Base-by-base conservation (phyloP, 176 grass and related monocot species). In the Cenchrus americanus region DNA sequence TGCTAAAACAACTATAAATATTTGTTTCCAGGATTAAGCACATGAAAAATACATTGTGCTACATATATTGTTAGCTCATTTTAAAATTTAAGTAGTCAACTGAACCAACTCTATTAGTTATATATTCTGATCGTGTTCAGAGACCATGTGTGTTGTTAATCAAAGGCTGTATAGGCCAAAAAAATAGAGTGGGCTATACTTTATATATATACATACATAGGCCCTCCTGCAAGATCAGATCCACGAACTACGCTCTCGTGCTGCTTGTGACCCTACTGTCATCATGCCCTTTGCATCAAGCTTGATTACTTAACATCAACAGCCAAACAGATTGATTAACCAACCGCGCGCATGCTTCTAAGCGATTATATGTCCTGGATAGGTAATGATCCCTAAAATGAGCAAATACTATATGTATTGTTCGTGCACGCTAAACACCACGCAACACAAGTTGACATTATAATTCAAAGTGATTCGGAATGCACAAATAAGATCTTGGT, bases 261-360 rank as follows among this genome's bases (percentile, higher is more conserved):
- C 44, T 62, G 14, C 65, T 55, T 27, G 50, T 30, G 79, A 81
- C 51, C 30, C 79, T 24, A 58, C 50, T 55, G 19, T 57, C 63
- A 87, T 70, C 53, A 87, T 76, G 64, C 30, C 23, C 27, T 76
- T 2, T 67, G 55, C 34, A 37, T 37, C 34, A 3, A 62, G 53
- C 30, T 41, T 81, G 71, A 82, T 76, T 68, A 82, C 32, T 83
- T 43, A 82, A 51, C 43, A 55, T 73, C 71, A 44, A 12, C 63
- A 58, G 61, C 54, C 73, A 77, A 62, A 83, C 73, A 13, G 7
- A 51, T 18, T 63, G 69, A 86, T 80, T 59, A 82, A 14, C 49
- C 68, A 66, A 53, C 5, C 49, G 58, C 10, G 58, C 10, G 22
- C 67, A 82, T 7, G 53, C 79, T 43, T 42, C 66, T 55, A 27